Evolutionary conservation across 192 early-diverging fungal species (phyloP).

Genomic region (Podila horticola): DNA sequence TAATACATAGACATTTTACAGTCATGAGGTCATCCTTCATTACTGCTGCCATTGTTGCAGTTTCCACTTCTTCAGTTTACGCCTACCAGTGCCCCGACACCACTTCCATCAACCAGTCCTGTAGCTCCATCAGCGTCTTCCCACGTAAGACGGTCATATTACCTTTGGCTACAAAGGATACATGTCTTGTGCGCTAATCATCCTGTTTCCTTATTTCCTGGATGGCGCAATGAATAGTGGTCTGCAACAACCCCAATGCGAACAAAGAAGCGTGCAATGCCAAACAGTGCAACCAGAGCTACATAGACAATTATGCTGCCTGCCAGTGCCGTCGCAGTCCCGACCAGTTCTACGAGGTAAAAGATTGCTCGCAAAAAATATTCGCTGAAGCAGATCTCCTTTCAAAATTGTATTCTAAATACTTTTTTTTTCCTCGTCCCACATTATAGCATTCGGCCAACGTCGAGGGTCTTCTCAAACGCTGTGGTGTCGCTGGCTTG

Average conservation of each 20-base stretch:
- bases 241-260: constrained; percentile 14
- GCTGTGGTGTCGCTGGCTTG: constrained; percentile 7
- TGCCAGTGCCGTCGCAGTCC: constrained; percentile 5
- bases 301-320: constrained; percentile 3
- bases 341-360: constrained; percentile 6
- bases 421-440: not conserved
- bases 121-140: constrained; percentile 1
- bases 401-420: not conserved
- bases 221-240: not conserved
- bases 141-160: not conserved
- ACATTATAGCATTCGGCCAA: constrained; percentile 9
- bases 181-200: not conserved
- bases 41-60: constrained; percentile 2
- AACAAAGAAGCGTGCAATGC: not conserved
- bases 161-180: too few species aligned
- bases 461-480: constrained; percentile 18
- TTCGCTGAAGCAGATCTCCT: not conserved
- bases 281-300: constrained; percentile 9
- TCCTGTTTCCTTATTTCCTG: not conserved
- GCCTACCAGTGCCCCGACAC: constrained; percentile 8
- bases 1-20: not conserved
- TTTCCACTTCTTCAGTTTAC: not conserved
- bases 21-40: constrained; percentile 6
- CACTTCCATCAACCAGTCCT: not conserved
- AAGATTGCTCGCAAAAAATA: not conserved